phyloP scores from a whole-genome alignment of 768 basidiomycete species.

The Boletus tomentosulus region DNA sequence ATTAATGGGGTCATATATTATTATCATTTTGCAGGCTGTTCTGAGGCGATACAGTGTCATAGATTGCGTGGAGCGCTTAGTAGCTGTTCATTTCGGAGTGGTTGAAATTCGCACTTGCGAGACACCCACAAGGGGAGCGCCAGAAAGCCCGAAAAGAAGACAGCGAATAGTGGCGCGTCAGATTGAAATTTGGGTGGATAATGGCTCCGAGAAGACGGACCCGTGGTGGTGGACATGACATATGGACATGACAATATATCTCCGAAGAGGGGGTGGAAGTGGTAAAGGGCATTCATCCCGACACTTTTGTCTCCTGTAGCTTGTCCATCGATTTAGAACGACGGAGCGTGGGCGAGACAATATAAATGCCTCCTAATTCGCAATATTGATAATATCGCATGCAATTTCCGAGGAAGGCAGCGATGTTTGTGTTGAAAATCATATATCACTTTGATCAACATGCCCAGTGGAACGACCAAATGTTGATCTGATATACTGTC shows the following conservation, averaged over 20 bases:
- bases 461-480: not conserved
- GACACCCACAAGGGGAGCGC: conserved; percentile 8
- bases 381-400: conserved; percentile 8
- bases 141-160: not conserved
- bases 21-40: not conserved
- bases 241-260: conserved; percentile 1
- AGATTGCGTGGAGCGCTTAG: conserved; percentile 14
- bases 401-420: conserved; percentile 25
- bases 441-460: conserved; percentile 2
- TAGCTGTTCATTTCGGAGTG: conserved; percentile 16
- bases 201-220: conserved; percentile 7
- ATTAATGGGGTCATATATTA: conserved; percentile 5
- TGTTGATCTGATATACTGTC: conserved; percentile 17
- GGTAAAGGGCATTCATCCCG: not conserved
- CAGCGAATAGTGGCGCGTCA: not conserved
- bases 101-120: not conserved
- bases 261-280: conserved; percentile 8
- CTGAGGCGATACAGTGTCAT: conserved; percentile 4
- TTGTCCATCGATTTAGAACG: not conserved
- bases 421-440: conserved; percentile 3
- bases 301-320: not conserved
- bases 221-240: not conserved
- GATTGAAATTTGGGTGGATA: conserved; percentile 1
- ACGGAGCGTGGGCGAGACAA: not conserved
- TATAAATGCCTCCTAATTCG: conserved; percentile 1